Conservation (phyloP, 2,329 filamentous ascomycete species). For the Cryphonectria carpinicola region DNA sequence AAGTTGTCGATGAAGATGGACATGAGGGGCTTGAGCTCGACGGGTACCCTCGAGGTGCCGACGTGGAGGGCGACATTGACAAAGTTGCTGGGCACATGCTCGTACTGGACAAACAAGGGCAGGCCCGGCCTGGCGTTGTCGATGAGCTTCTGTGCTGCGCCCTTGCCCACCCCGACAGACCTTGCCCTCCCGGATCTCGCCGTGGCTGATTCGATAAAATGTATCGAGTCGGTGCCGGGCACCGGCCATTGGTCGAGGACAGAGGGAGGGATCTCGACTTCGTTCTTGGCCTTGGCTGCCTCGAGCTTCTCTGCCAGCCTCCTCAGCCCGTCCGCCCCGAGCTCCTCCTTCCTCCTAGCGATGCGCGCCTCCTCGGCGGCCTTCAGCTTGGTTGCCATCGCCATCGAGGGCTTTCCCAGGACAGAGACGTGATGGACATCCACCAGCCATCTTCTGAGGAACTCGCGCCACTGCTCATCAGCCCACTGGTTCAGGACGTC, state of each 20-base stretch:
- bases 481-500: slow-evolving; percentile 78
- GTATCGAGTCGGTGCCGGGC: slow-evolving; percentile 85
- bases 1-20: slow-evolving; percentile 88
- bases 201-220: slow-evolving; percentile 88
- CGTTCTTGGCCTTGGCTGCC: slow-evolving; percentile 84
- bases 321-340: slow-evolving; percentile 82
- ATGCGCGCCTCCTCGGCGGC: slow-evolving; percentile 78
- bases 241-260: slow-evolving; percentile 83
- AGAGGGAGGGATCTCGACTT: slow-evolving; percentile 79
- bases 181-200: slow-evolving; percentile 81
- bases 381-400: slow-evolving; percentile 81
- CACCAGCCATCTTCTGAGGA: slow-evolving; percentile 80
- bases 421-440: slow-evolving; percentile 88
- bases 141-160: slow-evolving; percentile 74
- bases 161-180: slow-evolving; percentile 68
- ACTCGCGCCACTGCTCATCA: slow-evolving; percentile 81
- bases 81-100: slow-evolving; percentile 92
- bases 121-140: slow-evolving; percentile 66
- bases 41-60: slow-evolving; percentile 75
- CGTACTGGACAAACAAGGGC: slow-evolving; percentile 95
- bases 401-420: slow-evolving; percentile 81
- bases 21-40: slow-evolving; percentile 83
- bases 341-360: slow-evolving; percentile 73
- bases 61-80: slow-evolving; percentile 82
- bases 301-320: slow-evolving; percentile 76